Percentiles rank a stretch among this genome's conserved stretches.
Evolutionary conservation across 1,284 basidiomycete species (phyloP).

Genomic region (Cystobasidium sp.): DNA sequence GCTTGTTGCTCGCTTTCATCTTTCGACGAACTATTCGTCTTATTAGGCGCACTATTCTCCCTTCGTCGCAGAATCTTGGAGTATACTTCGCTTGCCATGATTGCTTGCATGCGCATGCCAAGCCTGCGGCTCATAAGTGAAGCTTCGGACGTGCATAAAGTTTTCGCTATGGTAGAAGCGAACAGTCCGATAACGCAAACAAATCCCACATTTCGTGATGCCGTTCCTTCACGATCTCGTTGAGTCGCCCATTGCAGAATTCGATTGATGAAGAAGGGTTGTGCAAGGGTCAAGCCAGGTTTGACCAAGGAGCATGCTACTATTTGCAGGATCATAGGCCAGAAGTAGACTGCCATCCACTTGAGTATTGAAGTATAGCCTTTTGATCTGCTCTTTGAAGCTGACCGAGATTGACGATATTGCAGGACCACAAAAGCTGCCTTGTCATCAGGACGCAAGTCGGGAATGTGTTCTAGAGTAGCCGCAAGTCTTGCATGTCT

Average conservation of each 20-base stretch:
- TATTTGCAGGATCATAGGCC: constrained; percentile 54
- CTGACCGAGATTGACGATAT: constrained; percentile 54
- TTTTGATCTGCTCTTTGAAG: constrained; percentile 51
- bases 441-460: constrained; percentile 61
- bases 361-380: constrained; percentile 57
- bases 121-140: constrained; percentile 61
- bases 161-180: constrained; percentile 58
- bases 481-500: constrained; percentile 59
- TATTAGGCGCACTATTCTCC: constrained; percentile 27
- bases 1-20: constrained; percentile 49
- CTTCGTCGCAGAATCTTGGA: constrained; percentile 48
- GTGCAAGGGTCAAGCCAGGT: constrained; percentile 59
- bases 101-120: constrained; percentile 56
- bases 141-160: constrained; percentile 58
- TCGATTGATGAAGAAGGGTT: constrained; percentile 61
- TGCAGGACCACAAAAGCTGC: constrained; percentile 59
- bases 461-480: constrained; percentile 59
- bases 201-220: constrained; percentile 60
- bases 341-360: constrained; percentile 53
- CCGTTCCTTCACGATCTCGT: constrained; percentile 51
- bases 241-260: constrained; percentile 60
- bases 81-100: constrained; percentile 60
- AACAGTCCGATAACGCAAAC: constrained; percentile 62
- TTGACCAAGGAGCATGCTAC: constrained; percentile 59
- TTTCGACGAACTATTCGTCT: constrained; percentile 9